phyloP scores from a whole-genome alignment of 108 stramenopile genomes.

The Cyclotella baltica region DNA sequence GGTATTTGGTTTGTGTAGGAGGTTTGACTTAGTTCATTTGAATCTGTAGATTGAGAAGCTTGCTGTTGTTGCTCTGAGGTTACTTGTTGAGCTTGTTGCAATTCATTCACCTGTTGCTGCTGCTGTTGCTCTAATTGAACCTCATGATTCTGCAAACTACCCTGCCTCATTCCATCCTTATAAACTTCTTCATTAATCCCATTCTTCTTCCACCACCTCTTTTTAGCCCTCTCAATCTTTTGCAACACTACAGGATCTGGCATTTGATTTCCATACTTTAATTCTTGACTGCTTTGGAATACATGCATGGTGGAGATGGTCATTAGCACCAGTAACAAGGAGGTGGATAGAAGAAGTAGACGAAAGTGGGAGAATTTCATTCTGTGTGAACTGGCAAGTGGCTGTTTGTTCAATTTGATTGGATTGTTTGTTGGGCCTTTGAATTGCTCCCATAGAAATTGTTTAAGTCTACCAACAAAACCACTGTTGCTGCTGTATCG shows the following conservation, averaged over 20 bases:
- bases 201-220: conserved; percentile 21
- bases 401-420: not conserved
- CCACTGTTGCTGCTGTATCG: not conserved
- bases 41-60: not conserved
- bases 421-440: not conserved
- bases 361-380: conserved; percentile 25
- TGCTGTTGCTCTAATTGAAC: not conserved
- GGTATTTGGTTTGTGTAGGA: not conserved
- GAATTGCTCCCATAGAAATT: not conserved
- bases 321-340: not conserved
- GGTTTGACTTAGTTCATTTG: not conserved
- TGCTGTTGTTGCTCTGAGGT: not conserved
- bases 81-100: not conserved
- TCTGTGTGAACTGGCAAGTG: not conserved
- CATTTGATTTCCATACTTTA: conserved; percentile 1
- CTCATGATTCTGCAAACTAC: too few species aligned
- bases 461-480: not conserved
- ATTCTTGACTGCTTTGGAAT: not conserved
- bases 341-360: conserved; percentile 12
- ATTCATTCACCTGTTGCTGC: not conserved
- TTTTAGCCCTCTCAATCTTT: conserved; percentile 45
- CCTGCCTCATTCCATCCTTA: not conserved
- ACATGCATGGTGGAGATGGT: conserved; percentile 27
- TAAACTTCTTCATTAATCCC: not conserved
- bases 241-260: conserved; percentile 18